These are phyloP conservation scores for Auricularia auricula-judae DNA, from an alignment of 768 basidiomycete genomes.

Conservation along the genomic window DNA sequence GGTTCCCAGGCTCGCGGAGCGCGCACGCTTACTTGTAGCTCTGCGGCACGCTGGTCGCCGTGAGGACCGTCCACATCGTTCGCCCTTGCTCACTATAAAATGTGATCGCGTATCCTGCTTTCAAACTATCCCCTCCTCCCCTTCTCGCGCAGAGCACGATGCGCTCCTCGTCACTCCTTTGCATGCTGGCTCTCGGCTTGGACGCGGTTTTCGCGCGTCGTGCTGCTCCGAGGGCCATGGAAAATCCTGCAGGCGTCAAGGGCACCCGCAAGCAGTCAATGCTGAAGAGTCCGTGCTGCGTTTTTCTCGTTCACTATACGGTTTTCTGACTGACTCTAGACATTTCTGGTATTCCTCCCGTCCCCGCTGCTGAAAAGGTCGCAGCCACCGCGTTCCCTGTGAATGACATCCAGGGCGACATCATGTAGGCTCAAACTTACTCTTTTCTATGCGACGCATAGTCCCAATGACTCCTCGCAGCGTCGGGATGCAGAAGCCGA, in stretches of 20 bases:
- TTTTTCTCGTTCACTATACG: not conserved
- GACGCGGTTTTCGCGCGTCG: not conserved
- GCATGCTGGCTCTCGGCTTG: too few species aligned
- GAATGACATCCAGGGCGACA: conserved; percentile 7
- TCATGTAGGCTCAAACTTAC: conserved; percentile 2
- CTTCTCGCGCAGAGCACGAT: too few species aligned
- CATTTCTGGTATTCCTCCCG: not conserved
- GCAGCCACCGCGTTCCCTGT: not conserved
- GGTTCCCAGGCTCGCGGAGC: too few species aligned
- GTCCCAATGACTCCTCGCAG: not conserved
- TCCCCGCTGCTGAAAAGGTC: not conserved
- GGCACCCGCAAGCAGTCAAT: not conserved
- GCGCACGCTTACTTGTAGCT: too few species aligned
- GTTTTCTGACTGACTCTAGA: not conserved
- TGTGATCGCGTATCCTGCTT: too few species aligned
- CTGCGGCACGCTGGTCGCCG: too few species aligned
- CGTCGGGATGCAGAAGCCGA: not conserved
- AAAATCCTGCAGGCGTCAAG: not conserved
- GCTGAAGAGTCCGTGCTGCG: not conserved
- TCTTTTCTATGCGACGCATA: not conserved
- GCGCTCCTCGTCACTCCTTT: too few species aligned
- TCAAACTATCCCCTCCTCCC: too few species aligned
- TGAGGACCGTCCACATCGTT: too few species aligned
- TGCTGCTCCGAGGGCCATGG: not conserved
- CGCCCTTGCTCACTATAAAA: too few species aligned